A percentile compares a stretch with the other conserved stretches of the same genome.
Conservation (phyloP, 805 yeast genomes). For the Hanseniaspora thailandica region DNA sequence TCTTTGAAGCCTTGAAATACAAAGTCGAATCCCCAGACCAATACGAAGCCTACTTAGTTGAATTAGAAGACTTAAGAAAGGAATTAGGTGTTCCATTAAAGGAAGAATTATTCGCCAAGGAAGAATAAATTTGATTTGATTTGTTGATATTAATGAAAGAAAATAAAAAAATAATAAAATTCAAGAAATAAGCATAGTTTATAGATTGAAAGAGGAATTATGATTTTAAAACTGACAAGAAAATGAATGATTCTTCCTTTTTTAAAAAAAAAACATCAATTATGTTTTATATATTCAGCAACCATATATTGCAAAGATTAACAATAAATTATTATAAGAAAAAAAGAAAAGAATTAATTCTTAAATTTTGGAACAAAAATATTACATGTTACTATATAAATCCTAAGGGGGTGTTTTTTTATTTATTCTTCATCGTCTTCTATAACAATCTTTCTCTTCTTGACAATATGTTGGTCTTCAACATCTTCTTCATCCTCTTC, state of each 20-base stretch:
- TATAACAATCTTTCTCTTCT: slow-evolving; percentile 18
- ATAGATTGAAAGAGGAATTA: too few relatives aligned
- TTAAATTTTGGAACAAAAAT: neutral
- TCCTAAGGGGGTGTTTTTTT: too few relatives aligned
- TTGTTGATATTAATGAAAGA: too few relatives aligned
- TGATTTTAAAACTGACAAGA: too few relatives aligned
- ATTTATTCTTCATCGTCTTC: slow-evolving; percentile 22
- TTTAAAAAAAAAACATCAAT: too few relatives aligned
- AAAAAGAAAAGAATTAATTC: neutral
- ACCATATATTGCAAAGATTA: neutral
- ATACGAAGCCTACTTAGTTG: slow-evolving; percentile 91
- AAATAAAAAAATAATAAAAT: neutral
- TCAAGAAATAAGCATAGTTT: too few relatives aligned
- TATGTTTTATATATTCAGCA: neutral
- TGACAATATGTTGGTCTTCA: slow-evolving; percentile 16
- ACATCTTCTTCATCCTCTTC: slow-evolving; percentile 19
- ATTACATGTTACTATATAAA: neutral
- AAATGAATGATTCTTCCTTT: too few relatives aligned
- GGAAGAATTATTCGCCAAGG: slow-evolving; percentile 62
- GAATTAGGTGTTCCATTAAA: slow-evolving; percentile 87
- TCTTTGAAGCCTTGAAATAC: slow-evolving; percentile 91
- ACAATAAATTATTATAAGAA: neutral
- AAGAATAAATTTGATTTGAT: neutral
- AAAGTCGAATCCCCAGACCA: slow-evolving; percentile 91
- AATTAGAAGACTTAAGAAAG: slow-evolving; percentile 78